A percentile compares a stretch with the other conserved stretches of the same genome.
Evolutionary conservation across 768 basidiomycete species (phyloP).

Genomic region (Boletellus sp.): DNA sequence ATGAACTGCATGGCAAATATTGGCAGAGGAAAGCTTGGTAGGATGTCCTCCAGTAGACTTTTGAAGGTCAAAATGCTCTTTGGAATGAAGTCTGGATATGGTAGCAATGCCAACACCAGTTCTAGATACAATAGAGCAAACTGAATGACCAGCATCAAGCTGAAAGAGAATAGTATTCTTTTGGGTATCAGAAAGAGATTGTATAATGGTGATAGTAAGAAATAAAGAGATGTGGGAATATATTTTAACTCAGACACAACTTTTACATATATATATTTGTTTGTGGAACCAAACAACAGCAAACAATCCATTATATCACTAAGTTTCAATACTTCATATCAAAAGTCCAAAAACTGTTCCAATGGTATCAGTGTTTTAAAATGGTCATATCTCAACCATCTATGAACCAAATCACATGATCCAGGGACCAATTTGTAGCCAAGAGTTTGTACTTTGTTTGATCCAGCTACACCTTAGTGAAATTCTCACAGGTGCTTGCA

Average conservation of each 20-base stretch:
- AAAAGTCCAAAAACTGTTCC: too few relatives aligned
- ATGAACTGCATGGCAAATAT: too few relatives aligned
- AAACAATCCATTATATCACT: background rate
- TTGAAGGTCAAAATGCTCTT: background rate
- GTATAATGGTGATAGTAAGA: background rate
- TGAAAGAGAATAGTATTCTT: background rate
- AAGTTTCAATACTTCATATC: background rate
- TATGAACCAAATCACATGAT: too few relatives aligned
- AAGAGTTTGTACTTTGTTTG: too few relatives aligned
- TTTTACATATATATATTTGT: background rate
- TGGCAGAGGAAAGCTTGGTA: background rate
- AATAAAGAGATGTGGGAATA: background rate
- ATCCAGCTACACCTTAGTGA: too few relatives aligned
- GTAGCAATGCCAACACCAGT: background rate
- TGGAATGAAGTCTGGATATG: background rate
- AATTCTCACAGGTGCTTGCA: too few relatives aligned
- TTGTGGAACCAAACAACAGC: background rate
- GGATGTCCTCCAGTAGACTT: background rate
- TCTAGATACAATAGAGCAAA: background rate
- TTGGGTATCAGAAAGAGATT: background rate
- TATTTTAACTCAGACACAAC: background rate
- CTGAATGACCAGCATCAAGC: slow-evolving; percentile 1
- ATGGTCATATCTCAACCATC: too few relatives aligned
- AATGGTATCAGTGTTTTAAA: too few relatives aligned
- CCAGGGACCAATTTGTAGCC: too few relatives aligned